phyloP scores from a whole-genome alignment of 176 grass and related monocot species.

The Eleusine coracana region DNA sequence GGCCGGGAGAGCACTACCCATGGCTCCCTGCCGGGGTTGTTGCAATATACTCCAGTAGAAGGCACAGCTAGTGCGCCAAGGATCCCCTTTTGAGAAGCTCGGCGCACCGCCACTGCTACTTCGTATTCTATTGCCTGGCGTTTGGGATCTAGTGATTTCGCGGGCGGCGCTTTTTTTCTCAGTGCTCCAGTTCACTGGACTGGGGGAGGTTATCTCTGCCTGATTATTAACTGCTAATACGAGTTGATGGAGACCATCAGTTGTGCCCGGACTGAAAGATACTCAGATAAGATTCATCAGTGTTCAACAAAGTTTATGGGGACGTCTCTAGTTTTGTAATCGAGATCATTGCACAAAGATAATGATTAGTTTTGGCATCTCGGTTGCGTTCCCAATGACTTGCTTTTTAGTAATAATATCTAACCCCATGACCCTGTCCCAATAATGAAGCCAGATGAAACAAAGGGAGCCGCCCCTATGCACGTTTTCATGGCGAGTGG shows the following conservation, averaged over 20 bases:
- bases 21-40: conserved; percentile 1
- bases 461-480: not conserved
- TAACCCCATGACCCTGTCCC: not conserved
- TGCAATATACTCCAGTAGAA: not conserved
- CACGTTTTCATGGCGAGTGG: not conserved
- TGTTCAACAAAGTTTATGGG: not conserved
- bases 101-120: not conserved
- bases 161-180: not conserved
- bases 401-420: conserved; percentile 3
- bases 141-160: not conserved
- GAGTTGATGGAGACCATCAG: conserved; percentile 20
- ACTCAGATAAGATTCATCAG: not conserved
- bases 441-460: conserved; percentile 5
- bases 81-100: conserved; percentile 3
- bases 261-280: not conserved
- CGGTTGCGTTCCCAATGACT: not conserved
- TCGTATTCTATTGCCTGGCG: not conserved
- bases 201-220: conserved; percentile 18
- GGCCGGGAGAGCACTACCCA: not conserved
- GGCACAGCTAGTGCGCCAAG: not conserved
- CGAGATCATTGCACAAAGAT: not conserved
- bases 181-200: conserved; percentile 31
- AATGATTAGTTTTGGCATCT: not conserved
- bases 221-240: not conserved
- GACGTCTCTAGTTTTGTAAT: not conserved